Percentiles rank a stretch among this genome's conserved stretches.
Conservation (phyloP, 495 filamentous ascomycete species). For the Rhizodiscina lignyota region DNA sequence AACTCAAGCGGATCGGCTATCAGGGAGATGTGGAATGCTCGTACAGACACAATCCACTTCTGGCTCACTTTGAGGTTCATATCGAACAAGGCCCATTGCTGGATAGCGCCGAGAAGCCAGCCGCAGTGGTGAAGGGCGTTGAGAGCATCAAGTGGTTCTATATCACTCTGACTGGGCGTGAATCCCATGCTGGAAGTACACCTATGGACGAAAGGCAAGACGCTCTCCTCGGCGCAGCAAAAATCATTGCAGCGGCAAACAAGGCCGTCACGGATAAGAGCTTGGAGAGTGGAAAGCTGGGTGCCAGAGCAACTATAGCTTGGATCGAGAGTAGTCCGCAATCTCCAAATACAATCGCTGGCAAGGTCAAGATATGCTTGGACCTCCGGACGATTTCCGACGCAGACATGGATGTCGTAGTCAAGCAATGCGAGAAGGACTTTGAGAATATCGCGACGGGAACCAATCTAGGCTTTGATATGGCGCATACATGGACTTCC, state of each 20-base stretch:
- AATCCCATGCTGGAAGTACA: constrained; percentile 13
- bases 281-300: constrained; percentile 5
- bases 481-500: no score
- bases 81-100: constrained; percentile 15
- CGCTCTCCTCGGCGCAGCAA: constrained; percentile 10
- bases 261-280: no score
- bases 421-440: no score
- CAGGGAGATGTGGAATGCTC: constrained; percentile 8
- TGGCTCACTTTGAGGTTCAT: constrained; percentile 14
- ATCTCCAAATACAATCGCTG: no score
- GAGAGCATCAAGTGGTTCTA: constrained; percentile 13
- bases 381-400: no score
- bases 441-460: no score
- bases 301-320: no score
- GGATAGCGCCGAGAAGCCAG: constrained; percentile 6
- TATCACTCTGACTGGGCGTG: constrained; percentile 6
- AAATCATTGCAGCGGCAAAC: constrained; percentile 9
- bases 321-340: no score
- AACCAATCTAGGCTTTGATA: no score
- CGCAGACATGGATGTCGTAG: no score
- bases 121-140: constrained; percentile 11
- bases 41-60: constrained; percentile 9
- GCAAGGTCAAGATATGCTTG: no score
- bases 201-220: constrained; percentile 10
- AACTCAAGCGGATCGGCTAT: constrained; percentile 9